phyloP scores from a whole-genome alignment of 345 rosid genomes.

The Populus ilicifolia region DNA sequence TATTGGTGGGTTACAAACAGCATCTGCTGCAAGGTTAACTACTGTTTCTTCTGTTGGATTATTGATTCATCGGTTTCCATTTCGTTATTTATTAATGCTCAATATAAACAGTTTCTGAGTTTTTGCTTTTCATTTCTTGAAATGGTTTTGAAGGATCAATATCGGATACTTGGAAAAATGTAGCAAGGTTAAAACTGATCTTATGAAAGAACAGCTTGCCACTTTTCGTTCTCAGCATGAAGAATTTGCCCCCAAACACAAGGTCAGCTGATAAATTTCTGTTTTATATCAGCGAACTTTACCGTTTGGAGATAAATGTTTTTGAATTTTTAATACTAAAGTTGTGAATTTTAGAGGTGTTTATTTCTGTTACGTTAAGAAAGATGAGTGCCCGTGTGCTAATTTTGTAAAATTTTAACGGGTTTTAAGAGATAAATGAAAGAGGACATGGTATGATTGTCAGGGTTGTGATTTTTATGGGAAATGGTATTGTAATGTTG shows the following conservation, averaged over 20 bases:
- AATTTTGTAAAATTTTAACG: not conserved
- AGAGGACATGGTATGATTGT: not conserved
- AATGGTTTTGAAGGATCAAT: constrained; percentile 53
- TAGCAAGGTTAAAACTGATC: constrained; percentile 77
- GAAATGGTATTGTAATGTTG: constrained; percentile 2
- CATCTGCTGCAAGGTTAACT: constrained; percentile 72
- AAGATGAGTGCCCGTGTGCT: not conserved
- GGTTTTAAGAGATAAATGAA: not conserved
- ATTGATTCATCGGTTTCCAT: not conserved
- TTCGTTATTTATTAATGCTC: not conserved
- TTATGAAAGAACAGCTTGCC: constrained; percentile 94
- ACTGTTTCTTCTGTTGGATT: not conserved
- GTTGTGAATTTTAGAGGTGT: not conserved
- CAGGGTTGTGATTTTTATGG: not conserved
- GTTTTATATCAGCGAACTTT: not conserved
- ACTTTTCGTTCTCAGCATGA: constrained; percentile 84
- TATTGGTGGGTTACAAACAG: constrained; percentile 80
- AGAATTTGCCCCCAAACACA: constrained; percentile 89
- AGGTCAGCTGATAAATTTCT: constrained; percentile 43
- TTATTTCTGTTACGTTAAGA: not conserved
- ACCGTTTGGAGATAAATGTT: too few relatives aligned
- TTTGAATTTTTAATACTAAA: too few relatives aligned
- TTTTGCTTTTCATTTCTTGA: not conserved
- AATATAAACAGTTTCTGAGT: not conserved
- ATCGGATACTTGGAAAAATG: constrained; percentile 78